Percentiles rank a stretch among this genome's conserved stretches.
phyloP scores from a whole-genome alignment of 257 asterid species.

The Petunia secreta region DNA sequence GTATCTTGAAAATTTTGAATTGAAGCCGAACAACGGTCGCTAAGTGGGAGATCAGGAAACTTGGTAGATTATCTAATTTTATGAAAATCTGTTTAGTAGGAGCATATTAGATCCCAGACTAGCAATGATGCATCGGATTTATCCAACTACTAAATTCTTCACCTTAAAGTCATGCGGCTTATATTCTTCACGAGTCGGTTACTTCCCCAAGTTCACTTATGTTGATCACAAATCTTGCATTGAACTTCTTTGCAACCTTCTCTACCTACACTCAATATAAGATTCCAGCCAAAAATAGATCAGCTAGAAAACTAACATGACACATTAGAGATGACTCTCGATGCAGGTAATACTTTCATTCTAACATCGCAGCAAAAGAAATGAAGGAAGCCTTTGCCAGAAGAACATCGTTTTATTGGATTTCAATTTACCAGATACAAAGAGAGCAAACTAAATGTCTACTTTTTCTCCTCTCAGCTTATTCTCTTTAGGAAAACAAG shows the following conservation, averaged over 20 bases:
- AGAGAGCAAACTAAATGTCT: neutral
- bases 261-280: slow-evolving; percentile 50
- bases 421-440: neutral
- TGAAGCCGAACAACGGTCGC: neutral
- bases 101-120: slow-evolving; percentile 14
- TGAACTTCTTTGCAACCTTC: slow-evolving; percentile 48
- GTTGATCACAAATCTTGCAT: slow-evolving; percentile 49
- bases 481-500: neutral
- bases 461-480: neutral
- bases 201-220: slow-evolving; percentile 59
- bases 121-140: neutral
- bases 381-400: neutral
- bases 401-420: neutral
- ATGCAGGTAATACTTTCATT: neutral
- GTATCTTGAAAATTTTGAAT: too few species aligned
- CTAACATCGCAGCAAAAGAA: too few species aligned
- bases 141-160: neutral
- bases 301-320: neutral
- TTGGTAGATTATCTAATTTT: neutral
- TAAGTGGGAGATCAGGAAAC: neutral
- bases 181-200: slow-evolving; percentile 63
- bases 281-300: slow-evolving; percentile 18
- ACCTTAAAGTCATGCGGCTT: slow-evolving; percentile 31
- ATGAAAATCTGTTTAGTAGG: neutral
- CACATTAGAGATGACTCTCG: neutral